Conservation (phyloP, 2,329 filamentous ascomycete species). For the Calonectria leucothoes region DNA sequence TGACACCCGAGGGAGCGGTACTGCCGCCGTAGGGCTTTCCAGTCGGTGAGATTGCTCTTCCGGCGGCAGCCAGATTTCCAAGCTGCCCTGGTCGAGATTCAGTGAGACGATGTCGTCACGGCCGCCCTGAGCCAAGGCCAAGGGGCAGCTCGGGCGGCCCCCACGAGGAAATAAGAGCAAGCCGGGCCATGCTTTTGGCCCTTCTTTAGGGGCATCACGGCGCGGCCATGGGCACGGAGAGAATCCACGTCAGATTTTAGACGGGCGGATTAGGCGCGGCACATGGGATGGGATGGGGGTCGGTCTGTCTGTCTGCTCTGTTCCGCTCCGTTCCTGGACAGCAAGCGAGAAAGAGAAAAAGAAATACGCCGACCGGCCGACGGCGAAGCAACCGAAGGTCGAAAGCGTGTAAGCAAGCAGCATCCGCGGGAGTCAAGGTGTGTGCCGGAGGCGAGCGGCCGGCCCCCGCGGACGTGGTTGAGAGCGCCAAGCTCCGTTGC, state of each 20-base stretch:
- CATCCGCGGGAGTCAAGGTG: neutral
- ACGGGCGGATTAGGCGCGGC: slow-evolving; percentile 5
- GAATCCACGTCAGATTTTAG: slow-evolving; percentile 28
- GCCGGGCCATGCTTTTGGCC: no score
- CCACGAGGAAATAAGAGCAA: slow-evolving; percentile 10
- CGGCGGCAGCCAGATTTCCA: neutral
- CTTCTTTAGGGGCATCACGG: neutral
- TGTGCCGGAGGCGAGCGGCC: neutral
- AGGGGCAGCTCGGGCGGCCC: neutral
- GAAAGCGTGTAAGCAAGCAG: neutral
- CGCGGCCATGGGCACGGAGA: no score
- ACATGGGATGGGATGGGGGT: neutral
- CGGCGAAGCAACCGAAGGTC: neutral
- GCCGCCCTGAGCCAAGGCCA: neutral
- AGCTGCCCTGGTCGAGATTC: neutral
- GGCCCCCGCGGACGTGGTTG: neutral
- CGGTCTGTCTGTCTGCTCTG: no score
- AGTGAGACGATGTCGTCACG: slow-evolving; percentile 8
- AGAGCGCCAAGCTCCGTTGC: neutral
- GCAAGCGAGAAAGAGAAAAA: no score
- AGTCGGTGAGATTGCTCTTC: slow-evolving; percentile 1
- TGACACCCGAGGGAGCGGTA: neutral
- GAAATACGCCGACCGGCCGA: neutral
- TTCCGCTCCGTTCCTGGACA: slow-evolving; percentile 7
- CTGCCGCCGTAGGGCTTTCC: neutral